Evolutionary conservation across 495 filamentous ascomycete species (phyloP), one percentile per base, ranked within the genome.

Genomic region (Saxispiralis lemnorum): DNA sequence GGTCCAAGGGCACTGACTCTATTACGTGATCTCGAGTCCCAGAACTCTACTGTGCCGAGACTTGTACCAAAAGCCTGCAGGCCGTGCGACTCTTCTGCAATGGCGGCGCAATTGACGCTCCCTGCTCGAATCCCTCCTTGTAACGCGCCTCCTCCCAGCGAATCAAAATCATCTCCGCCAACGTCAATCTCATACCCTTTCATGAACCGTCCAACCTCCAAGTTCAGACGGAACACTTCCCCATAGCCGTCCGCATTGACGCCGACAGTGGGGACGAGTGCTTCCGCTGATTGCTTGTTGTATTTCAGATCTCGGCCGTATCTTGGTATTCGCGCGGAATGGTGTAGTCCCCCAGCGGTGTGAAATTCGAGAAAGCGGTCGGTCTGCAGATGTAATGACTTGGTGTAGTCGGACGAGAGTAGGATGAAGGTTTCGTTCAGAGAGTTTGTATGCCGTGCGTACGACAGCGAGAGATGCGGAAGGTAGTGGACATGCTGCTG

Each of bases 401-500:
- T 97, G 7, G 86, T 78, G 57, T 95, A 95, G 59, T 96, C 92
- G 44, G 75, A 75, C 4, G 86, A 92, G n/a, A 95, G 76, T 7
- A 99, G 69, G 15, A 83, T 56, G 57, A 99, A 99, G 1, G 84
- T 94, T 15, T 83, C 79, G 55, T 96, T 99, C n/a, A 95, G 71
- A 4, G 83, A 77, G 16, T 81, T 79, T 0, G 92, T 96, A 60
- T 99, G 92, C 14, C 89, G 79, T 11, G 88, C 74, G 62, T 79
- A 99, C 7, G 85, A 93, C 1, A 99, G 70, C 2, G 92, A 87
- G 6, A 96, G 69, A 49, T 95, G 87, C 31, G 87, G 85, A 13
- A 95, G 71, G 53, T 93, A 81, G 57, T 99, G 93, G 6, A 83
- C 82, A 58, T 95, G 89, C 47, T 95, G 93, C 60, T 96, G 89